phyloP scores from a whole-genome alignment of 2,329 filamentous ascomycete species.

The Sarocladiaceae sp. region DNA sequence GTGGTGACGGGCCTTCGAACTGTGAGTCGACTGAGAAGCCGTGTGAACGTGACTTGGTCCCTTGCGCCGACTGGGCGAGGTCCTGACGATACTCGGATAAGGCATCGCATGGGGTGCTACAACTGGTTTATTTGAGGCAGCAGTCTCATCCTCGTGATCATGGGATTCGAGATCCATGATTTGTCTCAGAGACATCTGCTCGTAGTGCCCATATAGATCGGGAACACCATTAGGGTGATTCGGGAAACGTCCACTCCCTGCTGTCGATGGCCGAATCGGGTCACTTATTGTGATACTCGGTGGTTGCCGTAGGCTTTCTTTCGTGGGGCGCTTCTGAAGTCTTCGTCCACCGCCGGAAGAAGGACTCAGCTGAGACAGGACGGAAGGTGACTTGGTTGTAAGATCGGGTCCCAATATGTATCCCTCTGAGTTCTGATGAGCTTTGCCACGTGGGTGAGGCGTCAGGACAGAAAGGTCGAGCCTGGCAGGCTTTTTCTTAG shows the following conservation, averaged over 20 bases:
- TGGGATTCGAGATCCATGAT: conserved; percentile 25
- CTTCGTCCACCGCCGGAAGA: conserved; percentile 18
- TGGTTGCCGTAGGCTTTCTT: conserved; percentile 27
- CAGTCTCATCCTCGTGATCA: conserved; percentile 15
- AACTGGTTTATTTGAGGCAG: conserved; percentile 9
- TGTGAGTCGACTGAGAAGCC: background rate
- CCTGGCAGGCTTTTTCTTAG: conserved; percentile 41
- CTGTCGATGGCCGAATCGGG: conserved; percentile 13
- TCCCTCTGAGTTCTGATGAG: conserved; percentile 25
- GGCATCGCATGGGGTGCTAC: conserved; percentile 11
- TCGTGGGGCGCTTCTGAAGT: conserved; percentile 28
- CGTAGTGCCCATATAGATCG: conserved; percentile 54
- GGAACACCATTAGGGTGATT: conserved; percentile 36
- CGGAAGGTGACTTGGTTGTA: conserved; percentile 37
- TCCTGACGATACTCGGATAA: conserved; percentile 10
- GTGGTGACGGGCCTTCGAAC: background rate
- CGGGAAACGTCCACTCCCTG: background rate
- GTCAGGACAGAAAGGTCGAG: conserved; percentile 39
- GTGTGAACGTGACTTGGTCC: background rate
- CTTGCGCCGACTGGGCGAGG: conserved; percentile 15
- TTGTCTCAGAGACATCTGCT: conserved; percentile 49
- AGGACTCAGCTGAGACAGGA: conserved; percentile 32
- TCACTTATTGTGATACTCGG: conserved; percentile 12
- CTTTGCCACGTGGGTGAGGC: conserved; percentile 30
- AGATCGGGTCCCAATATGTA: conserved; percentile 32